Base-by-base conservation (phyloP, 2,329 filamentous ascomycete genomes). In the Penicillium hordei region DNA sequence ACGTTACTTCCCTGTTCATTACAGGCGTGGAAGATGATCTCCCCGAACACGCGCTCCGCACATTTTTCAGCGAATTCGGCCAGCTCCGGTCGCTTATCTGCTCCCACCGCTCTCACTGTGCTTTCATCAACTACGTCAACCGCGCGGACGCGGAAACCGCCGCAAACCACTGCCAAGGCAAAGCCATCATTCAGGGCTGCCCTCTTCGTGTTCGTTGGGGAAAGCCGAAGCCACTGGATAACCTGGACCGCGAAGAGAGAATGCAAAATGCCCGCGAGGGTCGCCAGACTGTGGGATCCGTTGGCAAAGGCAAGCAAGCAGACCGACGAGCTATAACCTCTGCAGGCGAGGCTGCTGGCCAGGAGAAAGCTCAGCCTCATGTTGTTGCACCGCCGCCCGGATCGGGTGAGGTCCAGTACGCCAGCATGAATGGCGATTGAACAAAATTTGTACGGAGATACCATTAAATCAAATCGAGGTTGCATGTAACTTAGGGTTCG, bases 1-100 rank as follows among this genome's bases (percentile, higher is more conserved):
- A 90, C 59, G 89, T 99, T 71, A 96, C 91, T 68, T 97, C 93
- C 0, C 83, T 99, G 0, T 99, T 99, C 70, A 84, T 97, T 31
- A 97, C 93, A 0, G 95, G 94, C 9, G 87, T 99, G 2, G 94
- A 99, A 75, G 94, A 99, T 71, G 94, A 99, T 69, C 81, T 99
- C 7, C 93, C 93, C 2, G 94, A 99, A 75, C 88, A 93, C 76
- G 92, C 93, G 68, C 82, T 99, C 27, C 89, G 94, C 48, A 89
- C 91, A 2, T 94, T 95, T 75, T 99, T 99, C 79, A 86, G 91
- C 60, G 84, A 85, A 19, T 92, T 93, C 68, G 94, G 94, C 62
- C 91, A 93, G 70, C 88, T 99, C 59, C 90, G 94, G 68, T 97
- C 92, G 27, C 79, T 99, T 17, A 89, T 99, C 38, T 97, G 94